Evolutionary conservation across 768 basidiomycete species (phyloP), one percentile per base, ranked within the genome.

Genomic region (Macrolepiota albuminosa): DNA sequence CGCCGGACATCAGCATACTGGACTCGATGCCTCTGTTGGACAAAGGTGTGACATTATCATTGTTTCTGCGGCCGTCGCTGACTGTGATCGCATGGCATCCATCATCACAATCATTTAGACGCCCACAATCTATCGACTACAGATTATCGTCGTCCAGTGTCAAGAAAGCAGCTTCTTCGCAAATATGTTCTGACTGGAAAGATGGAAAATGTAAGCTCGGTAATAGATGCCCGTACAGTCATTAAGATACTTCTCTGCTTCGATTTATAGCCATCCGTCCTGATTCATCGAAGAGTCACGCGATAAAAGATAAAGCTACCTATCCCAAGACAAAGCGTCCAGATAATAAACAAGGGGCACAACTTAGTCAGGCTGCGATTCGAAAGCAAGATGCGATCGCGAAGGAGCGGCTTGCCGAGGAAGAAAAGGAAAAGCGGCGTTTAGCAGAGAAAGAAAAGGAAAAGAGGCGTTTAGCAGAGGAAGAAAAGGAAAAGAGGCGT

Each of bases 191-290:
- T 29, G 39, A 36, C 6, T 57, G 36, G 40, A 63, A 60, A 54
- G 39, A 21, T 5, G 62, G 58, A 10, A 46, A 39, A 45, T 63
- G 62, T 31, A 42, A 39, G 11, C 39, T 49, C 16, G 62, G 62
- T 34, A 34, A 55, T 7, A 48, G 34, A 40, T 63, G 62, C 43
- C 48, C 9, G 18, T 63, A 56, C n/a, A 43, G 21, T 6, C 58
- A 63, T 43, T 31, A 56, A 36, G 26, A 50, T 34, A 8, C 52
- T 18, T 18, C 39, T 37, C 24, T 3, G 9, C 31, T 39, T 36
- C 39, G 18, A 6, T 29, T 26, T 18, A 24, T 18, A 13, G 6
- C 36, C 6, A 21, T 21, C 31, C 10, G 24, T 8, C 7, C 45
- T 39, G 36, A 57, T 37, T 13, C 24, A 14, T 2, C 40, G 26